Evolutionary conservation across 768 basidiomycete species (phyloP).

Genomic region (Tylopilus subfusipes): DNA sequence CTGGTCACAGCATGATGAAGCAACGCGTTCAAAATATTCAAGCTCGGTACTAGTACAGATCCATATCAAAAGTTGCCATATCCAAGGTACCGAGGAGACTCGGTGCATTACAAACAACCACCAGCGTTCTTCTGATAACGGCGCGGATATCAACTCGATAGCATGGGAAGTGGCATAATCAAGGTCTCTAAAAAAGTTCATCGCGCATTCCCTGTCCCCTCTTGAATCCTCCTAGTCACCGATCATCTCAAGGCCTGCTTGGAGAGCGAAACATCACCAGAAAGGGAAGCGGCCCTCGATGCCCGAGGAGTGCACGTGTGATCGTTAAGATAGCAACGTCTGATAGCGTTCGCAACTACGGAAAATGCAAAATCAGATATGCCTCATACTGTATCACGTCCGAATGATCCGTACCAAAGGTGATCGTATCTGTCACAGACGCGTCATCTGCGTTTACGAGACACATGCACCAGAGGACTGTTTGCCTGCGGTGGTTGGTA

Average conservation of each 20-base stretch:
- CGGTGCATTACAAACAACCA: constrained; percentile 1
- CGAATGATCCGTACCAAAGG: constrained; percentile 27
- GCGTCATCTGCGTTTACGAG: constrained; percentile 18
- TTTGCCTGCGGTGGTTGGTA: constrained; percentile 20
- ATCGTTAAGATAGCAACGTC: constrained; percentile 23
- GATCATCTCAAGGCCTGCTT: constrained; percentile 12
- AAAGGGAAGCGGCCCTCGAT: constrained; percentile 14
- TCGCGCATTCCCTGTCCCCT: background rate
- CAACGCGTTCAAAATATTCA: too few species aligned
- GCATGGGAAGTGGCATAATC: background rate
- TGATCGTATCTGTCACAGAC: constrained; percentile 11
- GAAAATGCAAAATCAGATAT: constrained; percentile 24
- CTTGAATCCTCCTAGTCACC: background rate
- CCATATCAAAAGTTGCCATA: background rate
- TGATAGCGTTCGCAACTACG: constrained; percentile 23
- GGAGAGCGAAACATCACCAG: constrained; percentile 4
- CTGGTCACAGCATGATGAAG: background rate
- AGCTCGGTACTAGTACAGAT: background rate
- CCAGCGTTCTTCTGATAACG: background rate
- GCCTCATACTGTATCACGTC: constrained; percentile 18
- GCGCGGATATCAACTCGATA: background rate
- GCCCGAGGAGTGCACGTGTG: constrained; percentile 14
- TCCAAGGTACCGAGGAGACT: constrained; percentile 8
- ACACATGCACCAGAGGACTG: background rate
- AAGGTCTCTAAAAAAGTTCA: constrained; percentile 1